phyloP scores from a whole-genome alignment of 2,329 filamentous ascomycete genomes.

The Clonostachys sp. region DNA sequence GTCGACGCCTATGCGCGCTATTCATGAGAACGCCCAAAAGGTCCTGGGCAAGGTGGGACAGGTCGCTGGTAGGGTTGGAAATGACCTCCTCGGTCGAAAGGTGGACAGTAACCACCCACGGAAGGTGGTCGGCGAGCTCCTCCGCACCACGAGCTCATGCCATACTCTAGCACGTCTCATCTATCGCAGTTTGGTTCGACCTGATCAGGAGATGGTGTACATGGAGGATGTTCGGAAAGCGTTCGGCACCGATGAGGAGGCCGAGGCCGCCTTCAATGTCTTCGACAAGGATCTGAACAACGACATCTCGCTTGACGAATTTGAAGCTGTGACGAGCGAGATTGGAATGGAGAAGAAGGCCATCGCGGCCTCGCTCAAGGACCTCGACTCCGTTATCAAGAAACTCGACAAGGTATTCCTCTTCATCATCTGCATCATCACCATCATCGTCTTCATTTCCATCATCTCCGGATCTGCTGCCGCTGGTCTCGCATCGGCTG shows the following conservation, averaged over 20 bases:
- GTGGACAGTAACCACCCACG: conserved; percentile 72
- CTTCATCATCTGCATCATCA: conserved; percentile 78
- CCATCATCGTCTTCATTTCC: conserved; percentile 81
- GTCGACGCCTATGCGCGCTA: conserved; percentile 65
- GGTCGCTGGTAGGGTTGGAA: conserved; percentile 79
- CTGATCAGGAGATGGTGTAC: conserved; percentile 70
- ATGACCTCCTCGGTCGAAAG: conserved; percentile 82
- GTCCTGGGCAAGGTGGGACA: conserved; percentile 79
- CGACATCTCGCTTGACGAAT: conserved; percentile 91
- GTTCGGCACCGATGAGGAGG: conserved; percentile 80
- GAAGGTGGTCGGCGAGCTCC: conserved; percentile 76
- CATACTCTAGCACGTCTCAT: conserved; percentile 84
- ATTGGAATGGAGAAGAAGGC: conserved; percentile 93
- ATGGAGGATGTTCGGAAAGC: conserved; percentile 74
- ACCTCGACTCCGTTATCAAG: conserved; percentile 86
- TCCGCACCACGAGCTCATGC: conserved; percentile 67
- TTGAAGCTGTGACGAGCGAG: conserved; percentile 89
- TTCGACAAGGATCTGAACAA: conserved; percentile 97
- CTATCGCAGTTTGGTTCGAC: conserved; percentile 78
- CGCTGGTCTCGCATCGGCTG: conserved; percentile 82
- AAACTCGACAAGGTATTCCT: conserved; percentile 88
- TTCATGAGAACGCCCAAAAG: conserved; percentile 71
- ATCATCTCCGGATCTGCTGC: conserved; percentile 89
- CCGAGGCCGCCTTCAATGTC: conserved; percentile 82
- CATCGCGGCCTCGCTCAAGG: conserved; percentile 90